Percentiles rank a stretch among this genome's conserved stretches.
Evolutionary conservation across 352 stramenopile genomes (phyloP).

Genomic region (Phytophthora lateralis): DNA sequence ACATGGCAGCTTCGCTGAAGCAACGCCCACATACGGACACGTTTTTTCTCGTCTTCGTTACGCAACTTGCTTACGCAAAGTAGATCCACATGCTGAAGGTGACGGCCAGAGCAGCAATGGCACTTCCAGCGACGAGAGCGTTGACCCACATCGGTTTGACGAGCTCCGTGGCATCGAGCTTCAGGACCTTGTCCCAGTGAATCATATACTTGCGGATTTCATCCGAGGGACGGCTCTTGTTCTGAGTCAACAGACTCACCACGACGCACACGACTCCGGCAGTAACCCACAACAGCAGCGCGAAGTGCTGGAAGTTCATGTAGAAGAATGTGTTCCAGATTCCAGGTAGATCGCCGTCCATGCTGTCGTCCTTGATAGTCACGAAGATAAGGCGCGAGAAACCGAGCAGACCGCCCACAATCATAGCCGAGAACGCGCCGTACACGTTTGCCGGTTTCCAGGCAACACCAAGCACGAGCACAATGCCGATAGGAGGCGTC

Average conservation of each 20-base stretch:
- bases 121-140: slow-evolving; percentile 43
- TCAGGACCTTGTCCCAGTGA: slow-evolving; percentile 54
- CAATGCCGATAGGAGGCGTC: slow-evolving; percentile 64
- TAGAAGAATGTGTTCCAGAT: slow-evolving; percentile 65
- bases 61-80: slow-evolving; percentile 34
- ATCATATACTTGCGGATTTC: slow-evolving; percentile 60
- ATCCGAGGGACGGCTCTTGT: slow-evolving; percentile 38
- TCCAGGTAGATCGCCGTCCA: slow-evolving; percentile 44
- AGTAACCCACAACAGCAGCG: slow-evolving; percentile 58
- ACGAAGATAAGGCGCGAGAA: slow-evolving; percentile 63
- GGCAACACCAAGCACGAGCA: slow-evolving; percentile 57
- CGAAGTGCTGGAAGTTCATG: slow-evolving; percentile 79
- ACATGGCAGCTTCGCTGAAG: slow-evolving; percentile 20
- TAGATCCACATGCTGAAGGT: slow-evolving; percentile 67
- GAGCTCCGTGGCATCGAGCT: slow-evolving; percentile 55
- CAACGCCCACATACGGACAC: slow-evolving; percentile 22
- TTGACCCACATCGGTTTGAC: slow-evolving; percentile 59
- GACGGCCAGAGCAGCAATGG: slow-evolving; percentile 45
- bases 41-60: slow-evolving; percentile 1
- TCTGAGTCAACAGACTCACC: slow-evolving; percentile 54
- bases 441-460: slow-evolving; percentile 60
- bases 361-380: slow-evolving; percentile 51
- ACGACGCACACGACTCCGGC: slow-evolving; percentile 52
- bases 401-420: slow-evolving; percentile 53
- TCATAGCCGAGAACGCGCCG: slow-evolving; percentile 52